Evolutionary conservation across 805 yeast species (phyloP).

Genomic region (Candida fluviatilis): DNA sequence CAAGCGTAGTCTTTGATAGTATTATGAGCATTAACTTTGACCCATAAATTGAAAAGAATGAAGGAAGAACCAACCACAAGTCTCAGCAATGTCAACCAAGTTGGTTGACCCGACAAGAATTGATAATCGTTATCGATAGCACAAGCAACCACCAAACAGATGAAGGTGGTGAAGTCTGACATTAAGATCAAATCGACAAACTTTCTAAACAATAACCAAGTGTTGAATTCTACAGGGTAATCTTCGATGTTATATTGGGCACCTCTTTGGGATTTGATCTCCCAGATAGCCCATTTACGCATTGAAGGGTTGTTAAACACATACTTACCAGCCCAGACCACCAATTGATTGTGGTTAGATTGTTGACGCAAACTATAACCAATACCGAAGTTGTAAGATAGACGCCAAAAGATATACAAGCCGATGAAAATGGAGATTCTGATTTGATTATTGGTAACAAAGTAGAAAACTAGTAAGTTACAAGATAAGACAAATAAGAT

Average conservation of each 20-base stretch:
- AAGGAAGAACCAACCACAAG: slow-evolving; percentile 55
- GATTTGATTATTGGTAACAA: slow-evolving; percentile 18
- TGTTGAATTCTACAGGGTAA: slow-evolving; percentile 70
- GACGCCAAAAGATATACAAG: slow-evolving; percentile 70
- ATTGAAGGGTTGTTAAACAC: not conserved
- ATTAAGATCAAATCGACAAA: slow-evolving; percentile 76
- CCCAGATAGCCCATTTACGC: slow-evolving; percentile 10
- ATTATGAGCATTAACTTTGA: slow-evolving; percentile 80
- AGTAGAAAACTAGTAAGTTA: slow-evolving; percentile 27
- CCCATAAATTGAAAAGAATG: slow-evolving; percentile 76
- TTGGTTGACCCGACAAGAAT: slow-evolving; percentile 36
- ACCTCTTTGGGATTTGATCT: slow-evolving; percentile 39
- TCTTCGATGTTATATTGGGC: slow-evolving; percentile 20
- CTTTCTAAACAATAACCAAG: slow-evolving; percentile 78
- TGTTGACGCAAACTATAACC: slow-evolving; percentile 66
- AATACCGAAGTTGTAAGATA: slow-evolving; percentile 74
- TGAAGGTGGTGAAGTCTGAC: slow-evolving; percentile 78
- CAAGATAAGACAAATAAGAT: slow-evolving; percentile 43
- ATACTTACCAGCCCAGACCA: slow-evolving; percentile 44
- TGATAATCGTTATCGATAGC: slow-evolving; percentile 36
- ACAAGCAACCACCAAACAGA: slow-evolving; percentile 55
- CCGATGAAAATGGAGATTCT: slow-evolving; percentile 41
- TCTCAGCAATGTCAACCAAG: slow-evolving; percentile 45
- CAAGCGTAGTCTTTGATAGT: slow-evolving; percentile 88
- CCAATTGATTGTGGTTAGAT: slow-evolving; percentile 53